phyloP scores from a whole-genome alignment of 2,329 filamentous ascomycete species.

The Colletotrichum spaethianum region DNA sequence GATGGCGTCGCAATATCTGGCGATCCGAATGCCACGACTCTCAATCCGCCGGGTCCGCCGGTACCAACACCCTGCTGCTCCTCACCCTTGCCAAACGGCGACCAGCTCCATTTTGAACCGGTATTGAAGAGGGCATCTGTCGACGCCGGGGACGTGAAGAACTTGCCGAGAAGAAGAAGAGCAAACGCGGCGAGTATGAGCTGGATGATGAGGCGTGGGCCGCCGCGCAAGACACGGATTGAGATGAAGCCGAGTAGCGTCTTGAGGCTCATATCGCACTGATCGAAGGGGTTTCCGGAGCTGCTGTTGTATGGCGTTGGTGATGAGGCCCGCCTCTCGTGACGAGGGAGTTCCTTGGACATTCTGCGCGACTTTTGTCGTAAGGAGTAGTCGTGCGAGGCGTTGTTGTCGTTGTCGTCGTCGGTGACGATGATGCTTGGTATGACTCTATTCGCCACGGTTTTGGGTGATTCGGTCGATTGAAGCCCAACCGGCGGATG shows the following conservation, averaged over 20 bases:
- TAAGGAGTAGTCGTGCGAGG: too few relatives aligned
- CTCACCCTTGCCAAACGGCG: slow-evolving; percentile 31
- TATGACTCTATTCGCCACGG: not conserved
- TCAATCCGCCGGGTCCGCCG: slow-evolving; percentile 53
- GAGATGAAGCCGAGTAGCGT: slow-evolving; percentile 57
- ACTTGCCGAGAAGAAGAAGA: slow-evolving; percentile 47
- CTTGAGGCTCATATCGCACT: slow-evolving; percentile 42
- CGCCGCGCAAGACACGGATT: slow-evolving; percentile 56
- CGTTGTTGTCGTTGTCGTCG: not conserved
- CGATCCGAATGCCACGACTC: slow-evolving; percentile 67
- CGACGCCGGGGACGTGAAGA: slow-evolving; percentile 43
- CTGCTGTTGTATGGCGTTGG: slow-evolving; percentile 7
- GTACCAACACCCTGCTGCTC: slow-evolving; percentile 40
- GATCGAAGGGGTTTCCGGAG: slow-evolving; percentile 1
- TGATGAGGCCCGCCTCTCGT: slow-evolving; percentile 30
- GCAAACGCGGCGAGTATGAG: slow-evolving; percentile 40
- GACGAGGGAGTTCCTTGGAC: slow-evolving; percentile 35
- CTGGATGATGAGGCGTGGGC: slow-evolving; percentile 49
- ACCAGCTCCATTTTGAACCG: slow-evolving; percentile 31
- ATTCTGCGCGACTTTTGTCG: not conserved
- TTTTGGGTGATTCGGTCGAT: not conserved
- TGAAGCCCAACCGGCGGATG: not conserved
- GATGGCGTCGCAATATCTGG: slow-evolving; percentile 58
- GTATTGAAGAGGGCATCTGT: slow-evolving; percentile 4
- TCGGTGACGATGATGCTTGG: not conserved